Base-by-base conservation (phyloP, 345 rosid species). In the Melaleuca quinquenervia region DNA sequence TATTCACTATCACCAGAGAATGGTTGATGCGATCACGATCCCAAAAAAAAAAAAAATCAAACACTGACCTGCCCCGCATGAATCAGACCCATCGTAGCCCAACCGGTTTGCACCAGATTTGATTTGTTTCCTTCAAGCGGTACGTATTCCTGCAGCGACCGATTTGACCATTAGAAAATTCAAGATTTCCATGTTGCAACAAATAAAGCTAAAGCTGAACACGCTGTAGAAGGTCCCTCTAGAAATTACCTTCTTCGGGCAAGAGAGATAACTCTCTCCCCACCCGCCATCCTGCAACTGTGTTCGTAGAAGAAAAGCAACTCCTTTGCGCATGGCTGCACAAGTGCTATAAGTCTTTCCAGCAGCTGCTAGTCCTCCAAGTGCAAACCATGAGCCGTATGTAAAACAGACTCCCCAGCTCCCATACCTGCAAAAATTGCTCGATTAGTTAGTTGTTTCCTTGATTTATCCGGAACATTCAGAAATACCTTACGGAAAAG, bases 391-490 rank as follows among this genome's bases (percentile, higher is more conserved):
- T 22, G 94, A 82, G 22, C 90, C 92, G 49, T 93, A 92, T 54
- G 88, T 88, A 90, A 93, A 93, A 87, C 93, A 93, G 53, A 93
- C 85, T 44, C 95, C 95, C 95, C 95, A 93, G 41, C 89, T 89
- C 24, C 95, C 95, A 54, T 93, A 92, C 92, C 91, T 91, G 62
- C 83, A 76, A 52, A 60, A 27, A 22, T 9, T 49, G 32, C 29
- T 82, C 11, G 21, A 85, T 18, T 50, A 11, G 58, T 45, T 20
- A 36, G n/a, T 48, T n/a, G 50, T 53, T 84, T 44, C 85, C 70
- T 56, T 51, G 32, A 32, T 18, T n/a, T 6, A 20, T 55, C 48
- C 26, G 32, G 32, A 82, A 22, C 53, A 29, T 74, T 52, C 62
- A 70, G 52, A 48, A 85, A n/a, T n/a, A 3, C 24, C n/a, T 18